phyloP scores from a whole-genome alignment of 192 early-diverging fungal species.

The Cladochytrium replicatum region DNA sequence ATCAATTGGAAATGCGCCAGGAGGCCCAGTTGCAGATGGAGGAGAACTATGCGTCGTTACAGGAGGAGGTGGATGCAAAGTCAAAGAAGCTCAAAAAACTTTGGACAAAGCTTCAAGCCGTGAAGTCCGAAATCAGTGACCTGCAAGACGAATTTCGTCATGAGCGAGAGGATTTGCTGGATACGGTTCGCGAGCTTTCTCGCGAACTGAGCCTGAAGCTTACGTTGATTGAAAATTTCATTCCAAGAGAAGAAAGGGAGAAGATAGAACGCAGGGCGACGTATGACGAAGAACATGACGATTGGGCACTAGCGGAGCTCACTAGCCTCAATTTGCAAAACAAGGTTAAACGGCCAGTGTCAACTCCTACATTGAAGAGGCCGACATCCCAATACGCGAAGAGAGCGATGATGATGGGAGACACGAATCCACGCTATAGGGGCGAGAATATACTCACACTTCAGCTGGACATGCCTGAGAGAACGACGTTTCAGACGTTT shows the following conservation, averaged over 20 bases:
- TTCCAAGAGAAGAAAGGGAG: slow-evolving; percentile 38
- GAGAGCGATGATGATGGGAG: slow-evolving; percentile 30
- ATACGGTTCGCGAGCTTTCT: slow-evolving; percentile 48
- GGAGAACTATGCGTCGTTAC: slow-evolving; percentile 47
- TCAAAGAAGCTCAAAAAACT: slow-evolving; percentile 53
- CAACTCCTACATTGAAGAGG: slow-evolving; percentile 19
- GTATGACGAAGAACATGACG: slow-evolving; percentile 45
- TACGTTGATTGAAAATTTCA: slow-evolving; percentile 48
- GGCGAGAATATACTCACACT: slow-evolving; percentile 40
- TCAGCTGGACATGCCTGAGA: slow-evolving; percentile 38
- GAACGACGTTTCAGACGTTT: slow-evolving; percentile 23
- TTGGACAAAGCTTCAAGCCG: slow-evolving; percentile 39
- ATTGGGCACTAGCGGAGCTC: slow-evolving; percentile 35
- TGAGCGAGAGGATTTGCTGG: slow-evolving; percentile 48
- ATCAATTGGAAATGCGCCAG: slow-evolving; percentile 39
- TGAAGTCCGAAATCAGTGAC: slow-evolving; percentile 47
- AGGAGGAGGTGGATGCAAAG: slow-evolving; percentile 56
- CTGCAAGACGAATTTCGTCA: slow-evolving; percentile 49
- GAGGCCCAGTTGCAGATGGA: slow-evolving; percentile 51
- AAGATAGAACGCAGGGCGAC: slow-evolving; percentile 39
- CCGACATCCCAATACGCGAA: slow-evolving; percentile 42
- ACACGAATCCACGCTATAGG: slow-evolving; percentile 26
- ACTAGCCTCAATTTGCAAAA: slow-evolving; percentile 25
- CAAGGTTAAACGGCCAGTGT: slow-evolving; percentile 29
- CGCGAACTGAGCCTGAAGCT: slow-evolving; percentile 44